phyloP scores from a whole-genome alignment of 2,329 filamentous ascomycete genomes.

The Talaromyces verruculosus region DNA sequence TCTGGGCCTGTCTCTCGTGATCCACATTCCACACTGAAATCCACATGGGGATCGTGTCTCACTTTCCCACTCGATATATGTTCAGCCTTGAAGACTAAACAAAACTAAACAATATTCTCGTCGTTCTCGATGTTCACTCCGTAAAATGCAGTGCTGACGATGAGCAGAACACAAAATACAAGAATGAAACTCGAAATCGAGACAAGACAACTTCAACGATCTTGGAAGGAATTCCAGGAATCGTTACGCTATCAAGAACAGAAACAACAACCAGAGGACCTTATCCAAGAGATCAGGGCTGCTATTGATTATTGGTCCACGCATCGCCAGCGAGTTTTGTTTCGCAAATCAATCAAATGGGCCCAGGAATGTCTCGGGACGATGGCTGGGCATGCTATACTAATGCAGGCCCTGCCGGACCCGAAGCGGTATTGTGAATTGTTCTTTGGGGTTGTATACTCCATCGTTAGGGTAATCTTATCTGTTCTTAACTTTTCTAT shows the following conservation, averaged over 20 bases:
- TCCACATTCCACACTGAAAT: conserved; percentile 6
- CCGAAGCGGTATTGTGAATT: conserved; percentile 33
- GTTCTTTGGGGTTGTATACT: conserved; percentile 39
- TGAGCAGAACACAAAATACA: background rate
- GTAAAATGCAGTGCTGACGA: background rate
- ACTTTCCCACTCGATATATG: conserved; percentile 8
- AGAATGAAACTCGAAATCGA: conserved; percentile 37
- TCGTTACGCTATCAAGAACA: conserved; percentile 31
- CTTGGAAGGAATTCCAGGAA: conserved; percentile 39
- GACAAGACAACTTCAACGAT: conserved; percentile 38
- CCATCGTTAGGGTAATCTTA: conserved; percentile 35
- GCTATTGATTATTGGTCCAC: conserved; percentile 34
- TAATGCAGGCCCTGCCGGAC: conserved; percentile 32
- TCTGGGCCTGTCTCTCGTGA: conserved; percentile 10
- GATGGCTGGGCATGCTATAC: conserved; percentile 30
- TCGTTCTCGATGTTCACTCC: no score
- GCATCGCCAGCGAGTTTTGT: conserved; percentile 29
- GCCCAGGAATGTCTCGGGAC: conserved; percentile 33
- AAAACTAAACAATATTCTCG: background rate
- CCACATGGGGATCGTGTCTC: conserved; percentile 4
- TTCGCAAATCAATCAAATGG: conserved; percentile 29
- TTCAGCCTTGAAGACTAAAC: background rate
- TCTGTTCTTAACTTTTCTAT: no score
- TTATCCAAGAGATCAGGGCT: conserved; percentile 29
- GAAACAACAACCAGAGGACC: conserved; percentile 32